phyloP scores from a whole-genome alignment of 805 yeast species.

The Saccharomyces kudriavzevii region DNA sequence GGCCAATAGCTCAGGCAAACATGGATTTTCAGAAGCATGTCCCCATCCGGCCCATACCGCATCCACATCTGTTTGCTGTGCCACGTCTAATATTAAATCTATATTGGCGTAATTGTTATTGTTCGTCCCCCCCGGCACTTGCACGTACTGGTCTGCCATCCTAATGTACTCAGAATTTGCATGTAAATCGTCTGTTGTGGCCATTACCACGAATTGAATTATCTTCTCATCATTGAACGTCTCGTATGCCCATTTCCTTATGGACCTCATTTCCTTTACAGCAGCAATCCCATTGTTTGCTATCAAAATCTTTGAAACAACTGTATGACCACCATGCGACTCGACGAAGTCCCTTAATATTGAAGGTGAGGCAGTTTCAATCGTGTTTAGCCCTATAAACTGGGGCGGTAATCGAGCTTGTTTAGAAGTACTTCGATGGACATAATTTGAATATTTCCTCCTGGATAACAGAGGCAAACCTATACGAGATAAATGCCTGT shows the following conservation, averaged over 20 bases:
- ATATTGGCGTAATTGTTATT: constrained; percentile 98
- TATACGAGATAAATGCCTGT: not conserved
- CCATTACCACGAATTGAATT: constrained; percentile 94
- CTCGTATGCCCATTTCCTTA: constrained; percentile 98
- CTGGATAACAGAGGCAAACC: not conserved
- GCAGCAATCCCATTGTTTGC: constrained; percentile 99
- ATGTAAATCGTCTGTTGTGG: constrained; percentile 96
- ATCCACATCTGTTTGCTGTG: constrained; percentile 91
- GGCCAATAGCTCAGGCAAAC: constrained; percentile 86
- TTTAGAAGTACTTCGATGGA: not conserved
- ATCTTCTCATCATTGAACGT: constrained; percentile 93
- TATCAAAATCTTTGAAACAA: constrained; percentile 76
- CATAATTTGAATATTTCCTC: not conserved
- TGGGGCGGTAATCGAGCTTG: constrained; percentile 47
- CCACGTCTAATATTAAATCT: constrained; percentile 91
- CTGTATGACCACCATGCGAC: constrained; percentile 89
- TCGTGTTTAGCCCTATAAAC: constrained; percentile 75
- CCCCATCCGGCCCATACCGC: constrained; percentile 99
- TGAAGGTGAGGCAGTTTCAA: constrained; percentile 70
- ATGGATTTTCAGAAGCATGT: constrained; percentile 98
- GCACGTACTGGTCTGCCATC: constrained; percentile 98
- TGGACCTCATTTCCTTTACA: constrained; percentile 93
- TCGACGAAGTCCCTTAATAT: constrained; percentile 75
- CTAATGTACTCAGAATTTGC: constrained; percentile 97
- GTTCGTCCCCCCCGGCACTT: constrained; percentile 98